phyloP scores from a whole-genome alignment of 495 filamentous ascomycete genomes.

The Letharia lupina region DNA sequence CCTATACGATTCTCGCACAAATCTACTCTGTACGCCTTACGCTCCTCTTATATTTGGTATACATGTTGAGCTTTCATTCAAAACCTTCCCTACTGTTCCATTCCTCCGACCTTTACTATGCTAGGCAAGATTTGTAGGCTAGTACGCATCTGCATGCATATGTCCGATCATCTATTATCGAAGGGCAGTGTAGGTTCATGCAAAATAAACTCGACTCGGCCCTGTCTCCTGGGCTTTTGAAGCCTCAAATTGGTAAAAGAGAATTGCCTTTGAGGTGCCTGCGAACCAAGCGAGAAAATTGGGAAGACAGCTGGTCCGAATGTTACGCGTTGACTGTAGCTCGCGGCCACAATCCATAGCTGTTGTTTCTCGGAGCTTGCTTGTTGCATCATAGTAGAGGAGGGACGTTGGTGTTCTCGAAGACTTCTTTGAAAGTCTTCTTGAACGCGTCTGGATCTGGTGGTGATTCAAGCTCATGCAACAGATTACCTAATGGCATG shows the following conservation, averaged over 20 bases:
- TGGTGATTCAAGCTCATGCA: slow-evolving; percentile 2
- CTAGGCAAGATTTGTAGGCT: not conserved
- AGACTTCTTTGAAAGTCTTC: not conserved
- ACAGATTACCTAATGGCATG: not conserved
- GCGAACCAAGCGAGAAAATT: not conserved
- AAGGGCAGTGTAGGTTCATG: not conserved
- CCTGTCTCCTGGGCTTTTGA: not conserved
- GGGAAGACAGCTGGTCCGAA: no score
- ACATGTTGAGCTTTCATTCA: not conserved
- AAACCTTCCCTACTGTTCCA: not conserved
- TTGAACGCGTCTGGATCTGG: not conserved
- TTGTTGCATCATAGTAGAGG: not conserved
- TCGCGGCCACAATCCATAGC: not conserved
- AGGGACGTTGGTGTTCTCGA: slow-evolving; percentile 5
- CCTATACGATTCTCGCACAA: no score
- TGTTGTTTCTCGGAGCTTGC: not conserved
- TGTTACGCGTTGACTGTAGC: not conserved
- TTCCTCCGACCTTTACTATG: not conserved
- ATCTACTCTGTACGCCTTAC: no score
- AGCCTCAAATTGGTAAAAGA: not conserved
- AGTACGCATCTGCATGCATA: not conserved
- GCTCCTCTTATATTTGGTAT: not conserved
- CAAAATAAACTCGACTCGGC: not conserved
- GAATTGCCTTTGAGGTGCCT: not conserved
- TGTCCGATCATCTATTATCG: not conserved